A percentile compares a stretch with the other conserved stretches of the same genome.
These are phyloP conservation scores for Microbotryum intermedium DNA, from an alignment of 1,284 basidiomycete species.

Conservation along the genomic window DNA sequence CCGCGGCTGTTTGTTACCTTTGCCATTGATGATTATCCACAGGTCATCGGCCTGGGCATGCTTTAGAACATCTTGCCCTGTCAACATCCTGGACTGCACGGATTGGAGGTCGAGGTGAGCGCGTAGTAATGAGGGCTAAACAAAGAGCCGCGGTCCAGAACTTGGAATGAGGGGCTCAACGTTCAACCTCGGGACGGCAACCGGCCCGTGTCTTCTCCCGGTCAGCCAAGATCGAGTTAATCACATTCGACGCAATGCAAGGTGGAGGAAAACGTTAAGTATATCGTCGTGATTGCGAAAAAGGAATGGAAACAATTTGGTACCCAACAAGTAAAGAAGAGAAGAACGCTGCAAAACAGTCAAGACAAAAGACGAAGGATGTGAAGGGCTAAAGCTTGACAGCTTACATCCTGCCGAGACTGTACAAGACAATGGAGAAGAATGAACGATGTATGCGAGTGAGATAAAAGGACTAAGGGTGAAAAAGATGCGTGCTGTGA, in stretches of 20 bases:
- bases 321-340: slow-evolving; percentile 47
- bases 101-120: background rate
- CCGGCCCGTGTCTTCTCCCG: background rate
- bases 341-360: slow-evolving; percentile 6
- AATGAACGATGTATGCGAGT: too few species aligned
- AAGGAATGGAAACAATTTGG: slow-evolving; percentile 39
- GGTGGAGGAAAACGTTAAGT: slow-evolving; percentile 52
- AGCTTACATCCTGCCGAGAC: too few species aligned
- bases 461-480: too few species aligned
- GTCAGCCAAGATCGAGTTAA: background rate
- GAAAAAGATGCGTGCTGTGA: too few species aligned
- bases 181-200: background rate
- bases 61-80: slow-evolving; percentile 65
- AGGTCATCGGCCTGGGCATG: slow-evolving; percentile 81
- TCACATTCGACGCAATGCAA: slow-evolving; percentile 1
- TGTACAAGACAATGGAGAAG: too few species aligned
- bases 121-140: background rate
- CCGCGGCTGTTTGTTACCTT: slow-evolving; percentile 36
- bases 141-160: background rate
- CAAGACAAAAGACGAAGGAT: background rate
- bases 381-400: background rate
- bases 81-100: background rate
- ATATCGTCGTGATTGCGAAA: slow-evolving; percentile 48
- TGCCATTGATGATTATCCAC: slow-evolving; percentile 61
- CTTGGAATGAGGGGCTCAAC: background rate